These are phyloP conservation scores for Cutaneotrichosporon sp. DNA, from an alignment of 1,284 basidiomycete genomes.

Conservation along the genomic window DNA sequence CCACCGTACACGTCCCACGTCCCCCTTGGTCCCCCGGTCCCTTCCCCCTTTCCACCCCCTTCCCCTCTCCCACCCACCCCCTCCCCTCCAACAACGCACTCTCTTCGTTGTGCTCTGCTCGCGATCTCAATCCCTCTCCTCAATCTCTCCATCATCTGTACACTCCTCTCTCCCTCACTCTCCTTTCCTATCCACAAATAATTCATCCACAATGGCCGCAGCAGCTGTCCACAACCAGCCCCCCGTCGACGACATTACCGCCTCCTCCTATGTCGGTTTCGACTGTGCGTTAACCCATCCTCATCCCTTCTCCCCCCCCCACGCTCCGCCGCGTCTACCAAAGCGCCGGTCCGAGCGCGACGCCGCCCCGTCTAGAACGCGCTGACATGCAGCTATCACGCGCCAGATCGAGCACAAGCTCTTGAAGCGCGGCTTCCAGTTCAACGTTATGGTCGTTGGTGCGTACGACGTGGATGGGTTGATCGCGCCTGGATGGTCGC, in stretches of 20 bases:
- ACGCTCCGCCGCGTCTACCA: too few species aligned
- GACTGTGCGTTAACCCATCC: conserved; percentile 54
- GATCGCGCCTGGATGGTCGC: too few species aligned
- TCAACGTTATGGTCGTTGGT: conserved; percentile 96
- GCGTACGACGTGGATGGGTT: too few species aligned
- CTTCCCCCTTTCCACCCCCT: too few species aligned
- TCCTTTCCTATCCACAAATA: neutral
- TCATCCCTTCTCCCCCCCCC: too few species aligned
- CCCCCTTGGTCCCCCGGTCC: too few species aligned
- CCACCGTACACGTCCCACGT: too few species aligned
- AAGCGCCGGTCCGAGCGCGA: neutral
- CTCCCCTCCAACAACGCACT: too few species aligned
- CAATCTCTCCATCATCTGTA: too few species aligned
- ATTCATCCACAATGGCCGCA: conserved; percentile 28
- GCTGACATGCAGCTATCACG: conserved; percentile 61
- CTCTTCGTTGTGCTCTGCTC: too few species aligned
- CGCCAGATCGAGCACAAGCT: conserved; percentile 99
- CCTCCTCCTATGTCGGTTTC: conserved; percentile 85
- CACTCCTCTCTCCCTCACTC: neutral
- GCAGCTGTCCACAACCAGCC: conserved; percentile 20
- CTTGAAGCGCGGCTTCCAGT: conserved; percentile 97
- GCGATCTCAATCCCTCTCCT: too few species aligned
- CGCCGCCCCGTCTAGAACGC: neutral
- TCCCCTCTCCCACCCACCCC: too few species aligned
- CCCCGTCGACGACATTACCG: conserved; percentile 62